Evolutionary conservation across 2,329 filamentous ascomycete species (phyloP).

Genomic region (Amauroascus verrucosus): DNA sequence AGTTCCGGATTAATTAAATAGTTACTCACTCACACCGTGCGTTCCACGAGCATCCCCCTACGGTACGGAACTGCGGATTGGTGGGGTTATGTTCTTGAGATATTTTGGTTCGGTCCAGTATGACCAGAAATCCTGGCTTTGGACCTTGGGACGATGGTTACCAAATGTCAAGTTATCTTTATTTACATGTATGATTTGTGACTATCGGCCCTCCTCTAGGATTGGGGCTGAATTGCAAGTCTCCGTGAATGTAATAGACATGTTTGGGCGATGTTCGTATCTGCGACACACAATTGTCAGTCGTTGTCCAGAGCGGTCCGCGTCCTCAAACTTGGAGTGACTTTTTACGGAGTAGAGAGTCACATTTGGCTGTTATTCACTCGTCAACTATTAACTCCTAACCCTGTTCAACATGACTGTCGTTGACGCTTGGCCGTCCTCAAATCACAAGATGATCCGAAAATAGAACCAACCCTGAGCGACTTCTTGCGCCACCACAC

Average conservation of each 20-base stretch:
- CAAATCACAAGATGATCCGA: neutral
- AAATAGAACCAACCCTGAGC: conserved; percentile 1
- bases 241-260: neutral
- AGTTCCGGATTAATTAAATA: conserved; percentile 2
- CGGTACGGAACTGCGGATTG: neutral
- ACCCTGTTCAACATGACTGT: too few relatives aligned
- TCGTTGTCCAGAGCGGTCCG: too few relatives aligned
- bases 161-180: conserved; percentile 4
- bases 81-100: neutral
- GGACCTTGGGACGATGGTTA: conserved; percentile 2
- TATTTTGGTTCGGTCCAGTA: neutral
- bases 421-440: neutral
- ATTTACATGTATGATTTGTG: conserved; percentile 4
- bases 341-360: too few relatives aligned
- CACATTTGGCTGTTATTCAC: too few relatives aligned
- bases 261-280: neutral
- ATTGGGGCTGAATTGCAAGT: conserved; percentile 4
- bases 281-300: neutral
- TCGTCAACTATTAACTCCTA: too few relatives aligned
- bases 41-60: neutral
- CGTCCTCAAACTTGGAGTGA: too few relatives aligned
- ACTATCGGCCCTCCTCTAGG: conserved; percentile 4
- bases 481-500: neutral
- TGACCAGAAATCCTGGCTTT: conserved; percentile 4
- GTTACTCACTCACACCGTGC: neutral